Base-by-base conservation (phyloP, 2,329 filamentous ascomycete species). In the Aureobasidium sp. region DNA sequence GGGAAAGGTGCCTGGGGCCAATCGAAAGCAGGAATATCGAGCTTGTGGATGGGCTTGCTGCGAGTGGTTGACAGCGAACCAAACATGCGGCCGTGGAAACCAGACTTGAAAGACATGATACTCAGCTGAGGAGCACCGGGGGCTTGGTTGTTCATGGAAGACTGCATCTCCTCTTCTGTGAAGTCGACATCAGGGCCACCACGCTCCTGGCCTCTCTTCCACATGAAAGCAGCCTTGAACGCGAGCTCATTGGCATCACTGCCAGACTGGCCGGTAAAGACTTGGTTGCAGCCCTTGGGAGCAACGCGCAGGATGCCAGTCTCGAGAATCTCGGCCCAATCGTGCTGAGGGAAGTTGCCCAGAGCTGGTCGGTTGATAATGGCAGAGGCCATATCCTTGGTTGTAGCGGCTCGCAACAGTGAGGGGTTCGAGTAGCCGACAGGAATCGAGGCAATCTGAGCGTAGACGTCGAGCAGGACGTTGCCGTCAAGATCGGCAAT, bases 1-100 rank as follows among this genome's bases (percentile, higher is more conserved):
- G 89, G 89, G 78, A 95, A 95, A 54, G 86, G 81, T n/a, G 88
- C 88, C 68, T 90, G 86, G n/a, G 89, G 89, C 89, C 89, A 95
- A 77, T 94, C 85, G 64, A 95, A 95, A 64, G 89, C 86, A 19
- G 89, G 89, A 62, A 95, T 94, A 66, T 94, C 89, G 61, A 95
- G 75, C 74, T 95, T 95, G 78, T 95, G 89, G 68, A 95, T 90
- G 38, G 89, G 80, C 78, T 95, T 95, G 71, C 85, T 89, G 66
- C 89, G 85, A 14, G 89, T 95, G 50, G 88, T 94, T 56, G 86
- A 90, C 48, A 95, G 79, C 56, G 80, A 84, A 64, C 88, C 89
- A 63, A 95, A 94, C 40, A 93, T 80, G 58, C 89, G 88, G 61
- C 89, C 89, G 74, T 95, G 89, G 78, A 95, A 95, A 58, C 78